Conservation (phyloP, 2,329 filamentous ascomycete species). For the Pseudogymnoascus sp. region DNA sequence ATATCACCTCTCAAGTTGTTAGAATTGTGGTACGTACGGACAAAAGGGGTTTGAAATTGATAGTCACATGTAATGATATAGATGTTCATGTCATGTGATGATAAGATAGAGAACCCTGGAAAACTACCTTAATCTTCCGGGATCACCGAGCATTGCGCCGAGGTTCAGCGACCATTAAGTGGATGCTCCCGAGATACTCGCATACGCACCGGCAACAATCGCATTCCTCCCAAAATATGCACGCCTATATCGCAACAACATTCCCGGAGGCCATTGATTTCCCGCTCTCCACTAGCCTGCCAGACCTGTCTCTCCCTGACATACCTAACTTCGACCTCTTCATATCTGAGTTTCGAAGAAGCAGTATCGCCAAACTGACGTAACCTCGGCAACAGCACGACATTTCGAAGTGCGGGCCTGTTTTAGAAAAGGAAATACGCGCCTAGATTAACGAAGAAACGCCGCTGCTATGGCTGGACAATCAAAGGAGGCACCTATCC, state of each 20-base stretch:
- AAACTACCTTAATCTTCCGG: neutral
- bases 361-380: neutral
- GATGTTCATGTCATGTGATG: neutral
- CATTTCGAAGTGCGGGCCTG: slow-evolving; percentile 3
- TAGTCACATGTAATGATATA: neutral
- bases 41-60: neutral
- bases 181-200: slow-evolving; percentile 8
- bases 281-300: neutral
- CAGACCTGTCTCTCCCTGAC: neutral
- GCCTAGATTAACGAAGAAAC: neutral
- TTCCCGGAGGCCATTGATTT: slow-evolving; percentile 6
- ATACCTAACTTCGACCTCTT: neutral
- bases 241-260: slow-evolving; percentile 6
- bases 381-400: slow-evolving; percentile 4
- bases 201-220: slow-evolving; percentile 8
- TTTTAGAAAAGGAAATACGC: neutral
- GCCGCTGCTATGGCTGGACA: slow-evolving; percentile 17
- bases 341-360: neutral
- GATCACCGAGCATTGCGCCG: slow-evolving; percentile 1
- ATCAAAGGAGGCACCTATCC: slow-evolving; percentile 44
- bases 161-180: neutral
- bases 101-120: slow-evolving; percentile 1
- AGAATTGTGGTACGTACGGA: neutral
- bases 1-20: too few relatives aligned
- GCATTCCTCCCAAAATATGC: slow-evolving; percentile 1